Evolutionary conservation across 2,329 filamentous ascomycete genomes (phyloP).

Genomic region (Calonectria henricotiae): DNA sequence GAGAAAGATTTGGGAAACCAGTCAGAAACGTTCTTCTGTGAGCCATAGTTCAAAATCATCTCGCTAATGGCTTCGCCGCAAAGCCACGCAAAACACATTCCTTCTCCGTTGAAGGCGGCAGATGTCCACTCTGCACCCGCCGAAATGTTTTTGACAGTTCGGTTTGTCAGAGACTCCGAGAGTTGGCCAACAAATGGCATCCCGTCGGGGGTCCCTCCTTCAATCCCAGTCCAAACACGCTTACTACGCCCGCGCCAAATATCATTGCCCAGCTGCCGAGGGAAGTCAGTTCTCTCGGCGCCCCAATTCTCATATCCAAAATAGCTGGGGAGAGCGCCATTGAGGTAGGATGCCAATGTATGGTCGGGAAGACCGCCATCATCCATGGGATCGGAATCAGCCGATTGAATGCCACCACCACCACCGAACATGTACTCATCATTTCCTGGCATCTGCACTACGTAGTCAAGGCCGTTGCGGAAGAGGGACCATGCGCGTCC

Average conservation of each 20-base stretch:
- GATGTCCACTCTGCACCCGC: slow-evolving; percentile 22
- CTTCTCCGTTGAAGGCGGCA: slow-evolving; percentile 25
- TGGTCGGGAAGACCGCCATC: slow-evolving; percentile 21
- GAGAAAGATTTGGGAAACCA: slow-evolving; percentile 30
- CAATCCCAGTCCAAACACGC: slow-evolving; percentile 27
- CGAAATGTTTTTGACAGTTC: neutral
- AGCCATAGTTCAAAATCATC: slow-evolving; percentile 21
- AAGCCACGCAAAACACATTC: slow-evolving; percentile 29
- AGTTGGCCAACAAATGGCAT: slow-evolving; percentile 24
- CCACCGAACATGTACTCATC: slow-evolving; percentile 31
- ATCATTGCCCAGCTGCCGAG: neutral
- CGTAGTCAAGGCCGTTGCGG: slow-evolving; percentile 26
- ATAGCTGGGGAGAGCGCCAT: slow-evolving; percentile 23
- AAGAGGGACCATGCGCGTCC: slow-evolving; percentile 28
- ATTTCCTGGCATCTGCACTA: slow-evolving; percentile 24
- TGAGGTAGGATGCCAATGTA: slow-evolving; percentile 22
- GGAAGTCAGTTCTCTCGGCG: slow-evolving; percentile 5
- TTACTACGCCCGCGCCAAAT: slow-evolving; percentile 21
- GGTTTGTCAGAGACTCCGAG: neutral
- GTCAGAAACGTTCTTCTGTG: neutral
- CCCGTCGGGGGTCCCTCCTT: slow-evolving; percentile 3
- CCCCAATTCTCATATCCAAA: slow-evolving; percentile 31
- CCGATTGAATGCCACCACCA: neutral
- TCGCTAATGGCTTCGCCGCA: slow-evolving; percentile 27
- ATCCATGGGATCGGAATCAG: slow-evolving; percentile 3